Evolutionary conservation across 805 yeast genomes (phyloP), one percentile per base, ranked within the genome.

Genomic region (Yarrowia alimentaria): DNA sequence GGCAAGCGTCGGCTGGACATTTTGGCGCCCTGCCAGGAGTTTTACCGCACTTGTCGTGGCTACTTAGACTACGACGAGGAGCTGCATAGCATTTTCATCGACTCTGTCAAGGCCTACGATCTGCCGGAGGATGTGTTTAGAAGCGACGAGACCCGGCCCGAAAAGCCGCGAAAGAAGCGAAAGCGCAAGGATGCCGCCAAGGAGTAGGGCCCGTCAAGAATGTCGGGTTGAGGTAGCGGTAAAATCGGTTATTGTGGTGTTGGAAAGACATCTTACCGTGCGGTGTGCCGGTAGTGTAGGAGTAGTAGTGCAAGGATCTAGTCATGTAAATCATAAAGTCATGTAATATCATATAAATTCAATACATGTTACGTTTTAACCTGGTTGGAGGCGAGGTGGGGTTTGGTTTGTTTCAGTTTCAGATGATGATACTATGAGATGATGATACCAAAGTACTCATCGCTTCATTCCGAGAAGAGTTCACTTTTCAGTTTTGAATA

Each of bases 11-110:
- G 60, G 59, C 74, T 90, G 58, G 96, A 89, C 64, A 83, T 91
- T 53, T 95, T 85, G 60, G 77, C 81, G 56, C 96, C 96, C 14
- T 90, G 98, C 63, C 76, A 86, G 16, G 98, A 93, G 55, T 93
- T 91, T 64, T 88, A 78, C 68, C 81, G 76, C 33, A 68, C 87
- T 6, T 87, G 97, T 66, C 81, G 86, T 56, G 75, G 79, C 25
- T 86, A 91, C 80, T 73, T 73, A 16, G 73, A 74, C 29, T 93
- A 78, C 60, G 77, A 83, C 57, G 83, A 79, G 49, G 77, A 79
- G 34, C 66, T 74, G 8, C 74, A 80, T 55, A 69, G 80, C 18
- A 71, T 91, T 55, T 73, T 77, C 52, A 80, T 89, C 59, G 82
- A 80, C 61, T 85, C 80, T 60, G 87, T 84, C 43, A 85, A 86